A percentile compares a stretch with the other conserved stretches of the same genome.
Evolutionary conservation across 1,284 basidiomycete species (phyloP).

Genomic region (Boletus hoseneyae): DNA sequence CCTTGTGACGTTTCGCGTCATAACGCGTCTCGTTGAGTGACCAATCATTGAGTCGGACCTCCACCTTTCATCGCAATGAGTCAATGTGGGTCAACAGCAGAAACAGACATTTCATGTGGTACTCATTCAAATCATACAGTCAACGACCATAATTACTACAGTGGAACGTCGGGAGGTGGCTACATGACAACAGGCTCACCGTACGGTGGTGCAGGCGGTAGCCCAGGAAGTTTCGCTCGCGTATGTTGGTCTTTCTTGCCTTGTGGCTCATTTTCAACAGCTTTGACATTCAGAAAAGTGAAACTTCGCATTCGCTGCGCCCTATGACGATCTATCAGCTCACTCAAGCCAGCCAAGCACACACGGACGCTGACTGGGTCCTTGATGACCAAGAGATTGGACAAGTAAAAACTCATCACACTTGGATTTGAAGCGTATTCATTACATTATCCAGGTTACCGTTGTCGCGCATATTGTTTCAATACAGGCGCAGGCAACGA

Average conservation of each 20-base stretch:
- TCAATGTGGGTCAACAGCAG: constrained; percentile 35
- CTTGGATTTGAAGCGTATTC: background rate
- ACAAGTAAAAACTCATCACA: constrained; percentile 51
- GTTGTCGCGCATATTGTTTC: constrained; percentile 82
- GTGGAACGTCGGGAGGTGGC: constrained; percentile 34
- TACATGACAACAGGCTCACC: constrained; percentile 45
- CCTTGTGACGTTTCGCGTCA: constrained; percentile 28
- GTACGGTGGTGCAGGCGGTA: constrained; percentile 41
- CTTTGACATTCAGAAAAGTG: constrained; percentile 37
- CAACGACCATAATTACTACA: constrained; percentile 39
- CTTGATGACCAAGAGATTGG: constrained; percentile 81
- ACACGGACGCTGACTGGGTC: constrained; percentile 86
- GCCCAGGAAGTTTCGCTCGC: constrained; percentile 42
- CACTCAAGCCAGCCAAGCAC: constrained; percentile 71
- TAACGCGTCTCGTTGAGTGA: constrained; percentile 19
- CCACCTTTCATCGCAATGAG: constrained; percentile 33
- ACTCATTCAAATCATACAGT: constrained; percentile 16
- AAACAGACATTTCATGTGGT: background rate
- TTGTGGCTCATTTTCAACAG: constrained; percentile 1
- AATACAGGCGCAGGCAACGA: constrained; percentile 73
- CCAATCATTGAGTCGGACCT: background rate
- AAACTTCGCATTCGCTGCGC: constrained; percentile 66
- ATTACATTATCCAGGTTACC: constrained; percentile 46
- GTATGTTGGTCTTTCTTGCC: constrained; percentile 26
- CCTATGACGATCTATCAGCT: constrained; percentile 88